Evolutionary conservation across 2,329 filamentous ascomycete genomes (phyloP), one percentile per base, ranked within the genome.

Genomic region (Pseudogymnoascus destructans): DNA sequence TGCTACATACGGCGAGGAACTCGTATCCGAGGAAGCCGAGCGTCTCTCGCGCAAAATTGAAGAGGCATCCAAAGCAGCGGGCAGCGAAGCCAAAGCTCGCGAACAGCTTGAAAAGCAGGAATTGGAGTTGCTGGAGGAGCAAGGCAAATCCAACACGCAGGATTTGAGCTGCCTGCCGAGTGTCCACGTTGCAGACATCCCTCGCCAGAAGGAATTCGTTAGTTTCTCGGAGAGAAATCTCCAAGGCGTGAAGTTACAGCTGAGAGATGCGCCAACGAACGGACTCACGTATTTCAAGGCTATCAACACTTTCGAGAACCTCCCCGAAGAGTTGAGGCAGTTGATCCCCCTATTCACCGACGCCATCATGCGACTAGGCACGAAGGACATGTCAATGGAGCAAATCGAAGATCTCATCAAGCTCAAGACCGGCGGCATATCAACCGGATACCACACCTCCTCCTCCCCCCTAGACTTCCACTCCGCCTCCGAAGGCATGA

Each of bases 371-470:
- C 86, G 93, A 17, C 79, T 98, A 7, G 93, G 93, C 11, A 98
- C 92, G 2, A 87, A 86, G 65, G 81, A 84, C 60, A 87, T 87
- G 77, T 84, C 84, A 0, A 96, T 95, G 86, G 93, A 96, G 70
- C 85, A 96, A 70, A 80, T 97, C 57, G 93, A 98, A 71, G 93
- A 97, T 67, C 73, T 91, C 58, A 96, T 98, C 70, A 97, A 97
- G 71, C 79, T 97, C 27, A 95, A 95, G 74, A 97, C 93, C 1
- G 93, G 93, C 17, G 93, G 93, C 8, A 81, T 98, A 35, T 87
- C 85, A 2, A 84, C 95, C 13, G 84, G 86, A 1, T 91, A 95
- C 64, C 87, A 95, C 72, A 81, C 86, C n/a, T 84, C 86, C 0
- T 81, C 91, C 0, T 89, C 84, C 2, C 89, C 92, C 0, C 79